Evolutionary conservation across 768 basidiomycete species (phyloP), one percentile per base, ranked within the genome.

Genomic region (Hygrocybe coccinea): DNA sequence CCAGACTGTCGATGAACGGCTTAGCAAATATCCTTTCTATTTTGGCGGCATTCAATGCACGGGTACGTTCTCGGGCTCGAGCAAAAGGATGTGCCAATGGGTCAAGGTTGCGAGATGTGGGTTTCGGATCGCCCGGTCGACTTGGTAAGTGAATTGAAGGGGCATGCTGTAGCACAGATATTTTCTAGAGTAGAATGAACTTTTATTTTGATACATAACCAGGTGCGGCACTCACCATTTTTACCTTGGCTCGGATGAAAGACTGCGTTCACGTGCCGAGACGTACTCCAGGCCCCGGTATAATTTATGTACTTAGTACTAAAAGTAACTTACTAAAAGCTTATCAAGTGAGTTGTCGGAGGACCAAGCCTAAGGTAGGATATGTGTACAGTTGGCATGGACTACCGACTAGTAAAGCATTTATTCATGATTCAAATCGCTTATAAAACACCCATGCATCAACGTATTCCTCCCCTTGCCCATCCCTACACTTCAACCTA

Each of bases 11-110:
- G 14, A 99, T 77, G 64, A 98, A 98, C 0, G 97, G 97, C 64
- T 97, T 97, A n/a, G 97, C 86, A 66, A 98, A 97, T 74, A 99
- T 91, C 56, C 91, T 78, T 50, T 97, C 95, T 80, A 99, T 90
- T 74, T 99, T 99, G 12, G 88, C 89, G 2, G 97, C 97, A 59
- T 94, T 95, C 45, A 97, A 68, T 2, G 97, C 97, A 56, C 97
- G 85, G 17, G 84, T 94, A 35, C 95, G 90, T 74, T 99, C 97
- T 50, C 97, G 76, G 4, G 93, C 89, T 19, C 89, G 86, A 0
- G 94, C 80, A 69, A 99, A 97, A 2, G 97, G 97, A 65, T 99
- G 97, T 71, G 92, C 85, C n/a, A 92, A 75, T 0, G 95, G 94
- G 67, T 97, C 86, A 43, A 98, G 81, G 71, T 99, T 99, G 51